Evolutionary conservation across 2,329 filamentous ascomycete species (phyloP), one percentile per base, ranked within the genome.

Genomic region (Hawksworthiomyces lignivorus): DNA sequence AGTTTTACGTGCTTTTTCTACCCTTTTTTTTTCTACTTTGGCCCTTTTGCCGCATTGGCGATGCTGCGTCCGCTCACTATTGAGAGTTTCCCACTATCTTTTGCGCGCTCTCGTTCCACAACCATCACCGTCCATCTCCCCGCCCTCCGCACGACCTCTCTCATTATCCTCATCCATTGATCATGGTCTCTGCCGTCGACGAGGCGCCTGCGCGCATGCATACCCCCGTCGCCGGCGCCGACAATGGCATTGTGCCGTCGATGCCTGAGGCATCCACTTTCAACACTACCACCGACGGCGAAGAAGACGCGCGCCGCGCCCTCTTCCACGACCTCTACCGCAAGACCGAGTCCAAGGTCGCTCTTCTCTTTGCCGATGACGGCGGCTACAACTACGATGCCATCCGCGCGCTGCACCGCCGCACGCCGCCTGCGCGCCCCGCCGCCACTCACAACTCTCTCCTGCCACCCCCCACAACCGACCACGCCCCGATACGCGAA

Each of bases 291-390:
- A 10, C 36, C 50, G 73, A 80, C 63, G 66, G 70, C 56, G 70
- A 82, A 55, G 83, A 87, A 37, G 84, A 89, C 59, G 75, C 77
- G 53, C 74, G 80, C 59, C 82, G 84, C 63, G 72, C 78, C 56
- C 70, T 81, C 57, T 92, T 96, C 63, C 77, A 79, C 59, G 79
- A 87, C 44, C 68, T 89, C 42, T 95, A 85, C 70, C 77, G 77
- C 57, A 77, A 77, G 62, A 82, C 78, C 54, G 87, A 96, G 64
- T 74, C 78, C 53, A 83, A 80, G 63, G 81, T 96, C 56, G 76
- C 80, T 48, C 69, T 78, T 31, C 68, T 96, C n/a, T 94, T 95
- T 59, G 57, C 65, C 54, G 66, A 73, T 48, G 68, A 77, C 58
- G 68, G 76, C 55, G 62, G 61, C 46, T 72, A 77, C 53, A 70